Evolutionary conservation across 768 basidiomycete species (phyloP), one percentile per base, ranked within the genome.

Genomic region (Suillus occidentalis): DNA sequence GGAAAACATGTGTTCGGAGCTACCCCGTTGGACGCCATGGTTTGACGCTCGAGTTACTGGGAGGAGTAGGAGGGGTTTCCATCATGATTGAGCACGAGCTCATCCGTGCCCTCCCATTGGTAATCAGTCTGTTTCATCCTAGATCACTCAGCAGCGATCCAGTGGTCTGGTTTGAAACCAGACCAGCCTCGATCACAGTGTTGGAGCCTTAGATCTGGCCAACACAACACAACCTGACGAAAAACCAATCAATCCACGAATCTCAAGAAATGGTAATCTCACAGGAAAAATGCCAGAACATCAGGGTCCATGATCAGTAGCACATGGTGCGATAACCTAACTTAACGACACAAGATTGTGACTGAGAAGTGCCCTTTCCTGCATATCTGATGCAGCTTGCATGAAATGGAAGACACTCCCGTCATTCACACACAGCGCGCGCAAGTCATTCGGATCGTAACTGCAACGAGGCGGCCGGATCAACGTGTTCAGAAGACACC

Each of bases 391-490:
- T 28, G 10, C 18, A 42, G 28, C 28, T 42, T 59, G 40, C 25
- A 59, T 28, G 58, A 13, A 57, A 59, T 59, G 58, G 58, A 59
- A 59, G 58, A 59, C 40, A 59, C 42, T 42, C 20, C 6, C 14
- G 25, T 43, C 58, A 59, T 59, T 59, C 58, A 59, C 58, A 42
- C 5, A 42, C 20, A 31, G 31, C 31, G 31, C 40, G 58, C 40
- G 28, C 58, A 59, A 10, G 25, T 28, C 18, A 18, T 40, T 25
- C 18, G 25, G 25, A 28, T 28, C 37, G 39, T 31, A 42, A 16
- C 40, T 31, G 40, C 58, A 59, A 42, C 25, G 28, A 42, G 28
- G 58, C 58, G 18, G 40, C 40, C 40, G 40, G 40, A 59, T 59
- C 58, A 59, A 42, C 40, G 58, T 59, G 58, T 59, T 43, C 6